Evolutionary conservation across 331 rosid genomes (phyloP).

Genomic region (Telfairia occidentalis): DNA sequence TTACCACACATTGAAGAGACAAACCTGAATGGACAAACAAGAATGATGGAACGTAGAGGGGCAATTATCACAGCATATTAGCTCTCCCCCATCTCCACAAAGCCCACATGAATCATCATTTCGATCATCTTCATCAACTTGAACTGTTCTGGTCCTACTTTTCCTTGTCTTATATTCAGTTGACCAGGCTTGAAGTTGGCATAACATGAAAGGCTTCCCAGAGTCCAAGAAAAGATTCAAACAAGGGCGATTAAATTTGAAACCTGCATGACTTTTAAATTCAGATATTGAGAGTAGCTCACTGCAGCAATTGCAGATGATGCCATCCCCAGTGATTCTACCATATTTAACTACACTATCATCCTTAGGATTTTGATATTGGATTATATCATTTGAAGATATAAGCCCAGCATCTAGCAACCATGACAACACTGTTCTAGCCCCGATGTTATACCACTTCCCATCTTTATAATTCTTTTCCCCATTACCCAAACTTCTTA

Average conservation of each 20-base stretch:
- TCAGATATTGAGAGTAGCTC: constrained; percentile 51
- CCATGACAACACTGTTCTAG: constrained; percentile 80
- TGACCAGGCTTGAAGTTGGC: constrained; percentile 99
- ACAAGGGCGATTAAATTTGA: constrained; percentile 69
- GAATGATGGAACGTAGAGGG: constrained; percentile 88
- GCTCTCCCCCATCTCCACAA: constrained; percentile 95
- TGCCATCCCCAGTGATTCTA: constrained; percentile 64
- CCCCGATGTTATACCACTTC: constrained; percentile 44
- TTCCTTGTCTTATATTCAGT: constrained; percentile 76
- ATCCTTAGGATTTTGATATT: constrained; percentile 59
- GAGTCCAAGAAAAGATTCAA: constrained; percentile 83
- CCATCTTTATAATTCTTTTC: constrained; percentile 61
- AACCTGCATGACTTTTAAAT: constrained; percentile 84
- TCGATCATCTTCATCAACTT: constrained; percentile 48
- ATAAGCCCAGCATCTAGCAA: constrained; percentile 63
- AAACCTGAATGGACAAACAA: constrained; percentile 79
- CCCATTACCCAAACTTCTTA: constrained; percentile 55
- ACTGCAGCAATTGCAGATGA: constrained; percentile 71
- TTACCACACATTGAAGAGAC: constrained; percentile 20
- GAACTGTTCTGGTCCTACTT: constrained; percentile 41
- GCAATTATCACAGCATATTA: constrained; percentile 90
- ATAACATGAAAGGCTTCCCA: constrained; percentile 76
- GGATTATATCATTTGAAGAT: constrained; percentile 59
- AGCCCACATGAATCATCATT: constrained; percentile 92
- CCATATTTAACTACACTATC: constrained; percentile 61